Evolutionary conservation across 2,329 filamentous ascomycete species (phyloP), one percentile per base, ranked within the genome.

Genomic region (Diaporthe ampelina): DNA sequence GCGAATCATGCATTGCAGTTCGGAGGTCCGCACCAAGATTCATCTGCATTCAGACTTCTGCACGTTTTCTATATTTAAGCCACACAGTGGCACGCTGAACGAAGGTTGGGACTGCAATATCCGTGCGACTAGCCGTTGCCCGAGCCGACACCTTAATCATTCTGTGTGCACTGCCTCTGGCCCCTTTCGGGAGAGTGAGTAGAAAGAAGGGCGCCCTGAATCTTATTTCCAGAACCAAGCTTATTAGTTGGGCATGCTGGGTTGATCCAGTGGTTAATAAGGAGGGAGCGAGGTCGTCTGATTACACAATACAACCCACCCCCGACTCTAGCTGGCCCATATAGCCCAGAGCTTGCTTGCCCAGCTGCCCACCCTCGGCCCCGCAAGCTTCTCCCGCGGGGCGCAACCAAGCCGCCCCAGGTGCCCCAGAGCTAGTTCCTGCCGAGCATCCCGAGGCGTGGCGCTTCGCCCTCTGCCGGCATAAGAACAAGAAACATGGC

Each of bases 31-130:
- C 63, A 43, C 63, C 63, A 68, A 68, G 63, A 68, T 54, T 54
- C 48, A 6, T 35, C 32, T 68, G 63, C 63, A 68, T 68, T 24
- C n/a, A 54, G 45, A 21, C 45, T 26, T 19, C 15, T 40, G 63
- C 63, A 68, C 63, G 63, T 68, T 52, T 67, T 67, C 48, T 68
- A 68, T 54, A 67, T 54, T 68, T 68, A 54, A 54, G 48, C 15
- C 40, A 15, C 40, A 37, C 37, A 37, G 29, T 29, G 29, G 1
- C 40, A 15, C 15, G 15, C 40, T 43, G 40, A 6, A 6, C 15
- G 13, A 43, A 43, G 40, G 40, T 43, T 43, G 13, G 37, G 10
- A 37, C 11, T 26, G 26, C 29, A 26, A n/a, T 24, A 56, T 56
- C 52, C 52, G 52, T 57, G 29, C 29, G 21, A 37, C 29, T 17